A percentile compares a stretch with the other conserved stretches of the same genome.
phyloP scores from a whole-genome alignment of 345 rosid genomes.

The Melastoma malabathricum region DNA sequence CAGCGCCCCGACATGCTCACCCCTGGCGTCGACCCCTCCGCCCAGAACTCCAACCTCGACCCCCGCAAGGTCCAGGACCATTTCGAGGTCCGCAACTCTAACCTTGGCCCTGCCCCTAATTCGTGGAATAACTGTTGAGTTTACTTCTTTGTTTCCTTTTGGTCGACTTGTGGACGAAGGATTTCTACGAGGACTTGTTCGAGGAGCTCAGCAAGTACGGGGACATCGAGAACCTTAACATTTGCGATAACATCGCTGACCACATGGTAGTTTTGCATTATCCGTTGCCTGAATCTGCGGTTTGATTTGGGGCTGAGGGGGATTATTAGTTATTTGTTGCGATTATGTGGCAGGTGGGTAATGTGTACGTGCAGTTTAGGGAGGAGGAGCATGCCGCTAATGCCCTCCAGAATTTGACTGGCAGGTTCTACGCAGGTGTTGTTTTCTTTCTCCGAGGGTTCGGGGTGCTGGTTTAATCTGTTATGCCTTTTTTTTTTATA shows the following conservation, averaged over 20 bases:
- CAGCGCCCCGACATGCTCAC: slow-evolving; percentile 50
- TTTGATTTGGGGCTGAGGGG: no score
- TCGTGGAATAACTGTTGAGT: background rate
- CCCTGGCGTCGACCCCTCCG: slow-evolving; percentile 34
- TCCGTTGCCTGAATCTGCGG: background rate
- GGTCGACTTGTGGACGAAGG: slow-evolving; percentile 4
- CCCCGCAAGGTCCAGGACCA: slow-evolving; percentile 45
- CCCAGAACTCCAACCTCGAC: slow-evolving; percentile 25
- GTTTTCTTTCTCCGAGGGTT: no score
- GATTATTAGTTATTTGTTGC: background rate
- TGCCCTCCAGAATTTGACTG: slow-evolving; percentile 29
- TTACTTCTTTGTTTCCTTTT: background rate
- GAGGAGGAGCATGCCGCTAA: slow-evolving; percentile 53
- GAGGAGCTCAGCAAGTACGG: slow-evolving; percentile 47
- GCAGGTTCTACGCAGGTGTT: slow-evolving; percentile 39
- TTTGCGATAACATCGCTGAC: slow-evolving; percentile 44
- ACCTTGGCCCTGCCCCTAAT: background rate
- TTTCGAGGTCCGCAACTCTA: slow-evolving; percentile 18
- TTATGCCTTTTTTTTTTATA: no score
- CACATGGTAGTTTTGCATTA: slow-evolving; percentile 25
- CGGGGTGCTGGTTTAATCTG: no score
- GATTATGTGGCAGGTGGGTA: slow-evolving; percentile 30
- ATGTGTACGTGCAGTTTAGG: slow-evolving; percentile 46
- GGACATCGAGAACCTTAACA: slow-evolving; percentile 31
- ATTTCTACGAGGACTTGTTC: slow-evolving; percentile 33